Base-by-base conservation (phyloP, 1,284 basidiomycete species). In the Chondrostereum purpureum region DNA sequence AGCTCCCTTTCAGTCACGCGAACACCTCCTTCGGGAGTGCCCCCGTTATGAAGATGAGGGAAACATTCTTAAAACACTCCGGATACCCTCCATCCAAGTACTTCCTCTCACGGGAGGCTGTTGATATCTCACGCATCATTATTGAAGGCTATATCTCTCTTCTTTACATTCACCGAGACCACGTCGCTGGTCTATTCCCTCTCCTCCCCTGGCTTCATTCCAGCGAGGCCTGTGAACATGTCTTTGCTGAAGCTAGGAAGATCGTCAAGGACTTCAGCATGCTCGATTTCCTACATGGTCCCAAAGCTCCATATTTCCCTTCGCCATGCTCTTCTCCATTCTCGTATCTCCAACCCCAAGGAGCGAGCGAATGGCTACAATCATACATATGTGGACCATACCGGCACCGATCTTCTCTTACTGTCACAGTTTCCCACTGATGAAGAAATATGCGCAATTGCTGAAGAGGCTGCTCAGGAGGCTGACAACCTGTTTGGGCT, bases 191-290 rank as follows among this genome's bases (percentile, higher is more conserved):
- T n/a, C 10, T 10, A 33, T 33, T 10, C 24, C 61, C 60, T 11
- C 49, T 60, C 14, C 46, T 61, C 6, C 61, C 58, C 1, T 63
- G 68, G 68, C 49, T 68, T 0, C 60, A 63, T 37, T 62, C 61
- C 0, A 69, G 51, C 0, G 63, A 69, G 43, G 39, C 55, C 0
- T 61, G 58, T 44, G 65, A 71, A 42, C 68, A 72, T 48, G 39
- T 57, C 5, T 70, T 70, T 50, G 63, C 63, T 0, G 50, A 53
- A n/a, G 33, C 48, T 4, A 60, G 64, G 1, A 53, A 62, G 41
- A 47, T 67, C 1, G 42, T 64, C 20, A 55, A 56, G 11, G 67
- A 69, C 45, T 69, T 70, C 52, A 64, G 64, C 0, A 39, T 57
- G 31, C 53, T 58, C 2, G 60, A 70, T 48, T 59, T 66, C 34